Evolutionary conservation across 371 early-diverging fungal genomes (phyloP), one percentile per base, ranked within the genome.

Genomic region (Rhizopus microsporus): DNA sequence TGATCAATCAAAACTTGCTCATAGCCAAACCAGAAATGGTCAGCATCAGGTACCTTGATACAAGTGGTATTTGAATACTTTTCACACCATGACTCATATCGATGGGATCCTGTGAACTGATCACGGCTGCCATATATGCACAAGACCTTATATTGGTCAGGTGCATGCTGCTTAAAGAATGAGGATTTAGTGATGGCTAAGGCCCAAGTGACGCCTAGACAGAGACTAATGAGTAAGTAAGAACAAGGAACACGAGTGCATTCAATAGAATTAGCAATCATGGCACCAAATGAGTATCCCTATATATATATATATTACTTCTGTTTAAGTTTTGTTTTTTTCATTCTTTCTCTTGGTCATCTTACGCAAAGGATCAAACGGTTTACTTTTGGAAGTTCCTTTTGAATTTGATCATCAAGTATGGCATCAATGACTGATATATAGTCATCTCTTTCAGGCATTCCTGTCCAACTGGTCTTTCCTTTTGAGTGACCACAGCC

Each of bases 391-490:
- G 65, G 57, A 17, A 51, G 29, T 2, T 44, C 23, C 33, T 9
- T 9, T 33, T 38, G 10, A 46, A 49, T 29, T 46, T 37, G n/a
- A 3, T 23, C 30, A 3, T 59, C 44, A 3, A 62, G 54, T 4
- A 79, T 15, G 57, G 71, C 67, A 31, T 81, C 68, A 7, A 84
- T 54, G 2, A 80, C 71, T 2, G 79, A 71, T 43, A 71, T 60
- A 47, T 84, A 84, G 51, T 84, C 83, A 9, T 74, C 75, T 42
- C 79, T 69, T 54, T 84, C 85, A 4, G 80, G 72, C 54, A 80
- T 77, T 10, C 77, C 85, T 7, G 80, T 78, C 83, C 83, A 84
- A 23, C 83, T 82, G 0, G 85, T 82, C 50, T 61, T 65, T 15
- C 83, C 83, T 57, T 72, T 68, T 3, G 85, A 84, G 10, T 61